These are phyloP conservation scores for Cadophora luteo-olivacea DNA, from an alignment of 2,329 filamentous ascomycete species.

Conservation along the genomic window DNA sequence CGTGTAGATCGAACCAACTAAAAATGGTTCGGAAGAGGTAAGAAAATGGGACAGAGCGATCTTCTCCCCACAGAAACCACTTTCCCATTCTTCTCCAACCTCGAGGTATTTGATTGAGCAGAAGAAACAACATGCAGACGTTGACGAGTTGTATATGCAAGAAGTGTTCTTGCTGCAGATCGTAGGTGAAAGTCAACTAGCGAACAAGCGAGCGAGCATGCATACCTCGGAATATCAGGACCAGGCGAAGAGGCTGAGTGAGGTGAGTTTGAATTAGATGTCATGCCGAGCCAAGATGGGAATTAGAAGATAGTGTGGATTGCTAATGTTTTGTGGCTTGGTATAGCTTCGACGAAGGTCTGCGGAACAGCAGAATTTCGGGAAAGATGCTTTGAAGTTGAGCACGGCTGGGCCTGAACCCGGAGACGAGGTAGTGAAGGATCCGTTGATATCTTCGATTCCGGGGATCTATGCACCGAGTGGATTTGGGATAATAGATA, in stretches of 20 bases:
- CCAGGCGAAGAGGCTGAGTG: constrained; percentile 10
- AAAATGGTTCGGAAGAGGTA: not conserved
- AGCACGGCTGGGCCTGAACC: not conserved
- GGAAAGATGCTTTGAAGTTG: not conserved
- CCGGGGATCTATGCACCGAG: constrained; percentile 61
- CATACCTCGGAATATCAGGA: not conserved
- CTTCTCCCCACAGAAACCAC: not conserved
- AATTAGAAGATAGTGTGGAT: not conserved
- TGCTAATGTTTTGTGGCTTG: not conserved
- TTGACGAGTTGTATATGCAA: not conserved
- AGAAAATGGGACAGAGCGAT: not conserved
- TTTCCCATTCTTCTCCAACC: not conserved
- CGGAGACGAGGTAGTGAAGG: constrained; percentile 30
- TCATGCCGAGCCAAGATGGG: not conserved
- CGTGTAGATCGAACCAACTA: constrained; percentile 6
- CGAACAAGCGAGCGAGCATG: not conserved
- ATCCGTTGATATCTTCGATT: constrained; percentile 55
- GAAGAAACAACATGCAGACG: not conserved
- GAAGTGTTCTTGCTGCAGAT: constrained; percentile 2
- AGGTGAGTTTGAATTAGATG: not conserved
- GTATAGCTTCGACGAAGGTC: constrained; percentile 10
- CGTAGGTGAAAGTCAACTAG: not conserved
- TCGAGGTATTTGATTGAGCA: not conserved
- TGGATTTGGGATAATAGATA: constrained; percentile 61
- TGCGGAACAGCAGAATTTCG: not conserved